These are phyloP conservation scores for Hypoxylon sp. DNA, from an alignment of 2,329 filamentous ascomycete genomes.

Conservation along the genomic window DNA sequence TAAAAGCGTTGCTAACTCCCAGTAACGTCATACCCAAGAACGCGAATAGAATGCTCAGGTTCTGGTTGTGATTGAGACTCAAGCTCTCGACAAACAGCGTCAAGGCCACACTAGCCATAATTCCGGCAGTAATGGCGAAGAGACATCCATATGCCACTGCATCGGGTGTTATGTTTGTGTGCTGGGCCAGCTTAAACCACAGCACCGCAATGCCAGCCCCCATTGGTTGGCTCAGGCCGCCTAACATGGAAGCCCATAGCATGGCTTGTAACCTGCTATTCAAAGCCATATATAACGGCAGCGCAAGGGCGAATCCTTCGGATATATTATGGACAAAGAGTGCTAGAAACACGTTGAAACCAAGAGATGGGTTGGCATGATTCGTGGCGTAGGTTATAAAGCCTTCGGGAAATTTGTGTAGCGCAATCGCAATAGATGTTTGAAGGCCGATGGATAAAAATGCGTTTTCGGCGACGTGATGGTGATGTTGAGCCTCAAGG, in stretches of 20 bases:
- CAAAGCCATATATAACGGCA: conserved; percentile 93
- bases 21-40: conserved; percentile 91
- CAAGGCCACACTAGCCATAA: conserved; percentile 94
- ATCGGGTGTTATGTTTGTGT: conserved; percentile 65
- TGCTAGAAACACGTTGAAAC: conserved; percentile 93
- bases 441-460: conserved; percentile 97
- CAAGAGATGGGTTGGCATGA: conserved; percentile 90
- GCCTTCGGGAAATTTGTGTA: conserved; percentile 93
- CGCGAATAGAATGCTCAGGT: conserved; percentile 83
- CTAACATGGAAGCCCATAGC: conserved; percentile 84
- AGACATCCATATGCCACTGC: conserved; percentile 81
- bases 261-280: conserved; percentile 86
- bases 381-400: conserved; percentile 97
- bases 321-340: conserved; percentile 98
- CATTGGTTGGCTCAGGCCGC: conserved; percentile 87
- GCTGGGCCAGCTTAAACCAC: conserved; percentile 82
- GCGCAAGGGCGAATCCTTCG: conserved; percentile 93
- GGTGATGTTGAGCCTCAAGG: conserved; percentile 78
- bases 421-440: conserved; percentile 92
- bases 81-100: conserved; percentile 90
- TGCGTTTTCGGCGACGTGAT: conserved; percentile 94
- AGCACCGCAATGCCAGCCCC: conserved; percentile 87
- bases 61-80: conserved; percentile 83
- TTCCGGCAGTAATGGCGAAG: conserved; percentile 91
- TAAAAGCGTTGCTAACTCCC: conserved; percentile 87